These are phyloP conservation scores for Oryza nivara DNA, from an alignment of 176 grass and related monocot species.

Conservation along the genomic window DNA sequence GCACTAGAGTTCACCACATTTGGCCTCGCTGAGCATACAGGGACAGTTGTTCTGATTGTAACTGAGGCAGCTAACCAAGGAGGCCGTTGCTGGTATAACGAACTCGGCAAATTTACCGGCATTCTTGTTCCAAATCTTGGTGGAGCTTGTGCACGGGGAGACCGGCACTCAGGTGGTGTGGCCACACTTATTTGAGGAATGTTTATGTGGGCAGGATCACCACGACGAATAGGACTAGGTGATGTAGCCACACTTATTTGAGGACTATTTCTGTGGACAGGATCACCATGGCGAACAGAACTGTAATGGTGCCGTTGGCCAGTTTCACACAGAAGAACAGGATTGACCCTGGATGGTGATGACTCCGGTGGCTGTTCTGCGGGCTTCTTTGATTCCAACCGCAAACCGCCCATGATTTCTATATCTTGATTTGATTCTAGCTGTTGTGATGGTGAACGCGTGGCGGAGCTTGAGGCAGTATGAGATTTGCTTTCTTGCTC, in stretches of 20 bases:
- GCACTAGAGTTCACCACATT: slow-evolving; percentile 13
- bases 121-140: slow-evolving; percentile 7
- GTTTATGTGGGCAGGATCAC: slow-evolving; percentile 13
- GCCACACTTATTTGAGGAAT: slow-evolving; percentile 16
- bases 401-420: slow-evolving; percentile 20
- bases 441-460: neutral
- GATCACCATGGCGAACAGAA: slow-evolving; percentile 18
- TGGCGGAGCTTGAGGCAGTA: slow-evolving; percentile 6
- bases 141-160: slow-evolving; percentile 6
- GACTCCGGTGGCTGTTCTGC: slow-evolving; percentile 9
- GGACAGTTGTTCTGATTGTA: slow-evolving; percentile 52
- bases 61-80: slow-evolving; percentile 58
- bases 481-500: slow-evolving; percentile 21
- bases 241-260: neutral
- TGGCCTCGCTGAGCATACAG: slow-evolving; percentile 62
- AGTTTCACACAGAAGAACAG: slow-evolving; percentile 17
- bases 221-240: slow-evolving; percentile 9
- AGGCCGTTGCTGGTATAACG: slow-evolving; percentile 37
- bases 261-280: slow-evolving; percentile 28
- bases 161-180: slow-evolving; percentile 18
- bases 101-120: neutral
- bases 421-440: slow-evolving; percentile 5
- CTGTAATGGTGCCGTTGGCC: slow-evolving; percentile 12
- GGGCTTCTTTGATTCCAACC: slow-evolving; percentile 24
- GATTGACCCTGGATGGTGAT: neutral